Evolutionary conservation across 2,329 filamentous ascomycete species (phyloP).

Genomic region (Colletotrichum sansevieriae): DNA sequence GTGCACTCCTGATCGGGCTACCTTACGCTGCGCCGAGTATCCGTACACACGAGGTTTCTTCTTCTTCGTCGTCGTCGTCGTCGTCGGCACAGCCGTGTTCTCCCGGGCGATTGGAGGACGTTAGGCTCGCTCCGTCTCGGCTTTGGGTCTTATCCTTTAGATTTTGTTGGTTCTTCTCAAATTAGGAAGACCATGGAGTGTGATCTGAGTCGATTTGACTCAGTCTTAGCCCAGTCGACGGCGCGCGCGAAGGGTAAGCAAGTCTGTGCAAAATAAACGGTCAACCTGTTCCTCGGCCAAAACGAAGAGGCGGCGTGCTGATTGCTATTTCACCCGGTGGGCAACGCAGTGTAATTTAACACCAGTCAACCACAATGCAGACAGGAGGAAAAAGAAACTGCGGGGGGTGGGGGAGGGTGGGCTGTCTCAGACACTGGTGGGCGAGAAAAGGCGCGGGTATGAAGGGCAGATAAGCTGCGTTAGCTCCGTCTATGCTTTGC

Average conservation of each 20-base stretch:
- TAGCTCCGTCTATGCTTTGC: background rate
- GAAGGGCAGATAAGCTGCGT: constrained; percentile 3
- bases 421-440: constrained; percentile 7
- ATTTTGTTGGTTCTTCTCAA: background rate
- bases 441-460: background rate
- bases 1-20: background rate
- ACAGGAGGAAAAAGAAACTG: constrained; percentile 9
- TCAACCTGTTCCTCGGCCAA: too few species aligned
- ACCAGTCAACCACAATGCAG: background rate
- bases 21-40: background rate
- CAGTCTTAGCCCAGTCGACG: background rate
- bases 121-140: background rate
- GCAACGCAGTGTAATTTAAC: too few species aligned
- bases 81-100: constrained; percentile 1
- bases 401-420: background rate
- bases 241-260: background rate
- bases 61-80: background rate
- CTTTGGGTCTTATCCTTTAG: constrained; percentile 4
- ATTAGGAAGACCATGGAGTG: background rate
- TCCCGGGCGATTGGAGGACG: constrained; percentile 1
- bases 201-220: too few species aligned
- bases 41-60: constrained; percentile 1
- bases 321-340: too few species aligned
- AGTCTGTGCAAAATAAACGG: too few species aligned
- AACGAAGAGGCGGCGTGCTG: background rate